Evolutionary conservation across 768 basidiomycete genomes (phyloP), one percentile per base, ranked within the genome.

Genomic region (Lyophyllum decastes): DNA sequence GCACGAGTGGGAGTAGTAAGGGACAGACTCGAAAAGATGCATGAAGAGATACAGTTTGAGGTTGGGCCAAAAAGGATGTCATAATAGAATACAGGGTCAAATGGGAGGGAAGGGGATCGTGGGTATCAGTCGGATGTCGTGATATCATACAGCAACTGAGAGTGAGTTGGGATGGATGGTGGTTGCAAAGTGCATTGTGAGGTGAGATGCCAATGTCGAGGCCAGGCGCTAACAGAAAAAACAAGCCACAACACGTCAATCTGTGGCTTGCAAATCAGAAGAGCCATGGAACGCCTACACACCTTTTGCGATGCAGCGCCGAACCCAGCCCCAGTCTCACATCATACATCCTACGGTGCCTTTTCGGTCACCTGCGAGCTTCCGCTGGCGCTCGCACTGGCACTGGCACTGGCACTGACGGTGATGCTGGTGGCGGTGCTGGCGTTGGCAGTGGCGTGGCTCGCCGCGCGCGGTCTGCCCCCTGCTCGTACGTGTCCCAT

Each of bases 401-500:
- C 6, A 11, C 35, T 16, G 35, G 16, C 6, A 38, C 16, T 38
- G 11, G 35, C 35, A 17, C 4, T 16, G 35, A 12, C 35, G 14
- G 14, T 38, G 35, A 3, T 17, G 11, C n/a, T n/a, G 30, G 30
- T 33, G 30, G 30, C 30, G 14, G 35, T 38, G 14, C 11, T 17
- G 14, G 17, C n/a, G 19, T 2, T 10, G 40, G 16, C 40, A 41
- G 11, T 4, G 7, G 16, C n/a, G 9, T 17, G 33, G 27, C 51
- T 41, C 26, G 35, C 35, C 14, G 10, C 50, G n/a, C 34, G 40
- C 17, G 27, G 24, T 25, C 51, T 52, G 51, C 30, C 52, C 41
- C 26, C 49, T 8, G 21, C 49, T 2, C 21, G 43, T 22, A 59
- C 47, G 45, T 70, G 64, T 10, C 59, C 52, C 46, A 57, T 24